These are phyloP conservation scores for Paramarasmius palmivorus DNA, from an alignment of 1,284 basidiomycete species.

Conservation along the genomic window DNA sequence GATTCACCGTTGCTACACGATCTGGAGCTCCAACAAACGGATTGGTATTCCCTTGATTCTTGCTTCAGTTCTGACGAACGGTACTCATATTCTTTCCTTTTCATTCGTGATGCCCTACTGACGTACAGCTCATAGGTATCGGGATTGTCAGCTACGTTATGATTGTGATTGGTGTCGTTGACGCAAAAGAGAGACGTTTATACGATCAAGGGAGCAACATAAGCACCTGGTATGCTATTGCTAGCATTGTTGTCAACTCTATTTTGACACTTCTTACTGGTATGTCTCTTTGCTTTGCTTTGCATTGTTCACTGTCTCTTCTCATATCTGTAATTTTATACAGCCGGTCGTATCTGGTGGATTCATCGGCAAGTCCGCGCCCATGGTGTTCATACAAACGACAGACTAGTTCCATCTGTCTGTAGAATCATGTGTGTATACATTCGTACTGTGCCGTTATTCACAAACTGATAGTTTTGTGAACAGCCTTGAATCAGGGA, in stretches of 20 bases:
- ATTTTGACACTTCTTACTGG: conserved; percentile 1
- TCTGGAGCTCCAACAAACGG: neutral
- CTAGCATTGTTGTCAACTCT: neutral
- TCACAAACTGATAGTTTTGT: too few relatives aligned
- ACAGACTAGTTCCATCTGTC: too few relatives aligned
- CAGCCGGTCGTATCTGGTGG: too few relatives aligned
- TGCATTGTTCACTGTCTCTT: neutral
- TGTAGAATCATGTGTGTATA: too few relatives aligned
- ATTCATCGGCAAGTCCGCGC: too few relatives aligned
- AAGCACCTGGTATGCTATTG: neutral
- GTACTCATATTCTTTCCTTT: neutral
- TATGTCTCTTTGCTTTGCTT: neutral
- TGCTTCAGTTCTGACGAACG: neutral
- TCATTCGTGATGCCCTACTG: too few relatives aligned
- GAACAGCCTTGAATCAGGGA: too few relatives aligned
- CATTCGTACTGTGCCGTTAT: too few relatives aligned
- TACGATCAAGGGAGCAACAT: neutral
- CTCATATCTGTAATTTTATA: too few relatives aligned
- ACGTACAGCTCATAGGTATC: neutral
- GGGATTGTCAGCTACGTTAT: neutral
- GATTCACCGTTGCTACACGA: conserved; percentile 2
- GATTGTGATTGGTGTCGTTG: neutral
- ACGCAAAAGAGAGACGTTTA: neutral
- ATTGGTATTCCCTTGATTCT: neutral
- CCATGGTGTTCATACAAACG: too few relatives aligned